Evolutionary conservation across 306 rosid species (phyloP), one percentile per base, ranked within the genome.

Genomic region (Vachellia collinsii): DNA sequence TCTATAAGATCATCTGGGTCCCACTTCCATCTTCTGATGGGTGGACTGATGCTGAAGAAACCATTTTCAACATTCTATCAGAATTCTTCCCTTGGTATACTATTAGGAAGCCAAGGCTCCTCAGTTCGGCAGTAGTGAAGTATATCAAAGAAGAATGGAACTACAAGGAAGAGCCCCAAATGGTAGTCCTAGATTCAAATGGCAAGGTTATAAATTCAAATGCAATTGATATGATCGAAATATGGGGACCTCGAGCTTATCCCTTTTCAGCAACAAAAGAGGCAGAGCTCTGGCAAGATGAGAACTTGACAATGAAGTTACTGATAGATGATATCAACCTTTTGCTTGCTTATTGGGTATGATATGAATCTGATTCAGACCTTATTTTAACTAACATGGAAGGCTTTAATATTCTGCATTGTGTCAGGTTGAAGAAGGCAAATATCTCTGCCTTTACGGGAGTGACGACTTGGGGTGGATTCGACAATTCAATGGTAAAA

Each of bases 31-130:
- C 53, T 76, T 85, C 93, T 43, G 68, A 58, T 70, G 50, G 41
- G n/a, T 92, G 97, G 97, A 89, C 88, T 53, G 86, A 82, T 6
- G 83, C 87, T 12, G 97, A 92, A 61, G 83, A 82, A 59, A 74
- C 11, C 48, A 80, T 76, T 63, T 88, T 90, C 73, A 47, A 70
- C 39, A 59, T 72, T 68, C 17, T 85, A 17, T 85, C 97, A 75
- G 82, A 86, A 53, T 82, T 72, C 16, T 68, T 88, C 79, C 92
- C 91, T 43, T 92, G 92, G 91, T 80, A 78, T 80, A 77, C 90
- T 10, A 74, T 92, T 39, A 39, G 87, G 85, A 81, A 81, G 44
- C 97, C 97, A 20, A 79, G 85, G 86, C 79, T 77, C 67, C 86
- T 87, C 5, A 82, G 75, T 86, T 56, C 89, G 50, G 88, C 79